Evolutionary conservation across 2,329 filamentous ascomycete genomes (phyloP).

Genomic region (Bimuria novae-zelandiae): DNA sequence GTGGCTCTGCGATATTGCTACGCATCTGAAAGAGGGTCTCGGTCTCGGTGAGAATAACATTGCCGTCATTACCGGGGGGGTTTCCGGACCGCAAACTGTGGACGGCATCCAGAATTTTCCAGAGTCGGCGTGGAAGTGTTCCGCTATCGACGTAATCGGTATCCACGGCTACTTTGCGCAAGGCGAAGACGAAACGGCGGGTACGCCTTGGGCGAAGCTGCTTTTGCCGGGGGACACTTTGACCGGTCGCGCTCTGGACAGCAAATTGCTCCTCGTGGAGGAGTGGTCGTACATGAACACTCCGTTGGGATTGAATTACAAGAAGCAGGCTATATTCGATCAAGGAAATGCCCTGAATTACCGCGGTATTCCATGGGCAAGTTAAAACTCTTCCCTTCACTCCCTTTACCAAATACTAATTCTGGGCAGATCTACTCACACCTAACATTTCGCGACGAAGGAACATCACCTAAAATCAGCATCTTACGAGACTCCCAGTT

Average conservation of each 20-base stretch:
- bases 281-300: slow-evolving; percentile 39
- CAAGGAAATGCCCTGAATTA: slow-evolving; percentile 42
- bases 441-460: slow-evolving; percentile 32
- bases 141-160: slow-evolving; percentile 40
- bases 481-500: slow-evolving; percentile 24
- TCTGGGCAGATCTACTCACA: slow-evolving; percentile 36
- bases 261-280: slow-evolving; percentile 41
- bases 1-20: slow-evolving; percentile 44
- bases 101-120: slow-evolving; percentile 38
- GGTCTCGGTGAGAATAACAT: slow-evolving; percentile 35
- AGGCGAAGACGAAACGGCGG: slow-evolving; percentile 27
- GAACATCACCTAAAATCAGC: slow-evolving; percentile 26
- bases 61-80: slow-evolving; percentile 42
- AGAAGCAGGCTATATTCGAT: slow-evolving; percentile 40
- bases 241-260: slow-evolving; percentile 30
- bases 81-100: slow-evolving; percentile 34
- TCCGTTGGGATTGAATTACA: slow-evolving; percentile 31
- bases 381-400: not conserved
- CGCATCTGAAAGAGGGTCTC: slow-evolving; percentile 34
- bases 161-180: slow-evolving; percentile 41
- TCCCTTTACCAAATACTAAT: slow-evolving; percentile 3
- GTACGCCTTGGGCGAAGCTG: slow-evolving; percentile 41
- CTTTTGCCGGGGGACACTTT: slow-evolving; percentile 42
- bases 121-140: slow-evolving; percentile 37
- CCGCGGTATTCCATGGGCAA: slow-evolving; percentile 45